Percentiles rank a stretch among this genome's conserved stretches.
Evolutionary conservation across 2,329 filamentous ascomycete species (phyloP).

Genomic region (Davidsoniella australis): DNA sequence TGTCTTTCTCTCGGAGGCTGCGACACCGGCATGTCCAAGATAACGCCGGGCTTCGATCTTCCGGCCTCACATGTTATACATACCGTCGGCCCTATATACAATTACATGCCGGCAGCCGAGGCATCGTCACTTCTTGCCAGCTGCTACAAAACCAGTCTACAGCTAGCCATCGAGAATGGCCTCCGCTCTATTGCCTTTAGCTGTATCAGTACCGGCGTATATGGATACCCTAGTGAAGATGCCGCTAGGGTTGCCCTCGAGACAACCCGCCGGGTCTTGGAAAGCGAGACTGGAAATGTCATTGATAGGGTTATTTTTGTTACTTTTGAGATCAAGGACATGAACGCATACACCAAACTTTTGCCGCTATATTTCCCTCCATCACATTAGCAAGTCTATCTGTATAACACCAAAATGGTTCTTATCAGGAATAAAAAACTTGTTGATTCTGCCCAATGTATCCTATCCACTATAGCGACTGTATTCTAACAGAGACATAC

Average conservation of each 20-base stretch:
- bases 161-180: conserved; percentile 50
- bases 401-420: too few relatives aligned
- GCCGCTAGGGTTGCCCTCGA: conserved; percentile 58
- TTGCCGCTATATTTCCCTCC: too few relatives aligned
- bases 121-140: conserved; percentile 32
- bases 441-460: too few relatives aligned
- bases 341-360: too few relatives aligned
- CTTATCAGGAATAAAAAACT: too few relatives aligned
- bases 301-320: conserved; percentile 71
- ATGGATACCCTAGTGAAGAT: conserved; percentile 62
- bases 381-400: not conserved
- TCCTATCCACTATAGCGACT: too few relatives aligned
- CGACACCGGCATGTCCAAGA: conserved; percentile 60
- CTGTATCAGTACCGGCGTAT: conserved; percentile 74
- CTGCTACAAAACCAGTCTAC: conserved; percentile 56
- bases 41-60: conserved; percentile 61
- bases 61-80: conserved; percentile 73
- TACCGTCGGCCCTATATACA: conserved; percentile 72
- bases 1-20: conserved; percentile 39
- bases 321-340: conserved; percentile 35
- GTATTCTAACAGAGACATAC: too few relatives aligned
- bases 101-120: conserved; percentile 21
- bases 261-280: conserved; percentile 38
- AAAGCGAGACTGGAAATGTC: conserved; percentile 24
- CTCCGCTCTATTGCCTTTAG: conserved; percentile 66